Base-by-base conservation (phyloP, 2,329 filamentous ascomycete species). In the Aureobasidium sp. region DNA sequence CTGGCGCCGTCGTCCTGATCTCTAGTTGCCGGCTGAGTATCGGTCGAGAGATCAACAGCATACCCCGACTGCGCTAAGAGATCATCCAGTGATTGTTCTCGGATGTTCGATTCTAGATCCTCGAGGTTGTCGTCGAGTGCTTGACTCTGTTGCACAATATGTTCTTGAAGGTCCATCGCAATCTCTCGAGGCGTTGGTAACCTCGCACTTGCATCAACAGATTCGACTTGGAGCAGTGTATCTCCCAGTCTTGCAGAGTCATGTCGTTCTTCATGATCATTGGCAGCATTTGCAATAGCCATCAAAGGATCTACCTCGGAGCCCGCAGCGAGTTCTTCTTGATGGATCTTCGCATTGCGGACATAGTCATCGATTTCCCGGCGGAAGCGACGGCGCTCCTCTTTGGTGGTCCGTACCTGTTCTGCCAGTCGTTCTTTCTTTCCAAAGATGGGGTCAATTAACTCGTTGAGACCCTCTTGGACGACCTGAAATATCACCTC, bases 401-500 rank as follows among this genome's bases (percentile, higher is more conserved):
- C 76, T 65, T 82, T 84, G 0, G 87, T 90, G 53, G 82, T 79
- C 9, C 84, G 82, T 12, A 86, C 87, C 61, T 85, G 81, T 63
- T 94, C 76, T 1, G 91, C 87, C 20, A 90, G 73, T 65, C 92
- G 87, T 73, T 97, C 93, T 66, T 88, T 87, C 5, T 82, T 80
- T 67, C 88, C 88, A 77, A 99, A 99, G 0, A 99, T 80, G 1
- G 86, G 82, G 70, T 97, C 90, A 0, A 99, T 83, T 2, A 97
- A 79, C 74, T 97, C 91, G 70, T 97, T 97, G 76, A 96, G 90
- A 0, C 91, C 89, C 73, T 96, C 89, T 73, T 97, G 91, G 0
- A 90, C 91, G 36, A 95, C 86, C 72, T 96, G 90, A 70, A 96
- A 97, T 1, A 97, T 78, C 4, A 97, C 88, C 71, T 97, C 91